Percentiles rank a stretch among this genome's conserved stretches.
These are phyloP conservation scores for Solanum virginianum DNA, from an alignment of 257 asterid species.

Conservation along the genomic window DNA sequence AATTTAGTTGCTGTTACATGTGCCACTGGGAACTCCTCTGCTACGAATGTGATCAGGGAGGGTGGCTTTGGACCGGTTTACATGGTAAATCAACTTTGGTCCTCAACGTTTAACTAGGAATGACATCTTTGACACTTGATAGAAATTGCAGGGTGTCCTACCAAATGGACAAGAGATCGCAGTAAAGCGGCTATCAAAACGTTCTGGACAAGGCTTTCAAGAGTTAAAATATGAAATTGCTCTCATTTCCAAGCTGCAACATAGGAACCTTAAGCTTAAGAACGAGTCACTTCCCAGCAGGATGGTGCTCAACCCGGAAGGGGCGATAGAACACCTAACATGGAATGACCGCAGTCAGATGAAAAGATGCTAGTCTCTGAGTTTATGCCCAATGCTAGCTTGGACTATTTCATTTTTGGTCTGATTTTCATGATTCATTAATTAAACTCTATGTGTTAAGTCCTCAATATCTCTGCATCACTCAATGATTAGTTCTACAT, in stretches of 20 bases:
- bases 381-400: slow-evolving; percentile 9
- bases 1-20: not conserved
- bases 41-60: not conserved
- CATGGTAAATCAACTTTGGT: not conserved
- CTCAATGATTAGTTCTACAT: not conserved
- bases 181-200: slow-evolving; percentile 3
- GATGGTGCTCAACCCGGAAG: not conserved
- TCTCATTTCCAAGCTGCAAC: slow-evolving; percentile 12
- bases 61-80: slow-evolving; percentile 3
- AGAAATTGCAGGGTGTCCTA: not conserved
- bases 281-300: not conserved
- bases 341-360: slow-evolving; percentile 9
- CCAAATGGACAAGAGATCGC: slow-evolving; percentile 3
- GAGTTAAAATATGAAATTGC: not conserved
- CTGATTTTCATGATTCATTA: not conserved
- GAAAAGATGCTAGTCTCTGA: slow-evolving; percentile 6
- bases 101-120: too few relatives aligned
- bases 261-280: slow-evolving; percentile 1
- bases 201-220: slow-evolving; percentile 1
- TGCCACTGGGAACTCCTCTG: not conserved
- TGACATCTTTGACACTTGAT: not conserved
- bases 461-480: not conserved
- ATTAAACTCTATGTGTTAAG: not conserved
- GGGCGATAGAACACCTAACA: not conserved
- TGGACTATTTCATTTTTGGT: slow-evolving; percentile 10